Conservation (phyloP, 1,139 yeast species). For the Geotrichum reessii region DNA sequence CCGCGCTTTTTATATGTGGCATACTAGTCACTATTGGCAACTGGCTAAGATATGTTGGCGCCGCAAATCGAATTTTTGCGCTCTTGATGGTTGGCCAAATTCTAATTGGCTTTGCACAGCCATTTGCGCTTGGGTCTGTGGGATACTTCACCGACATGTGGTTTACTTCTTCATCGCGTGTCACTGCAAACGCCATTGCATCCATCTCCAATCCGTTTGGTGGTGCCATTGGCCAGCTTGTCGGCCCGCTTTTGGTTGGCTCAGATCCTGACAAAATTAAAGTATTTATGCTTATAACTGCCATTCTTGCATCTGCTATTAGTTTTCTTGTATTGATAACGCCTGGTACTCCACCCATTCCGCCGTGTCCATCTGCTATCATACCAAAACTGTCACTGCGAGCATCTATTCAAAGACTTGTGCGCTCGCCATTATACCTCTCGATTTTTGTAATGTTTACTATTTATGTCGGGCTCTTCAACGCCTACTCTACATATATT, state of each 20-base stretch:
- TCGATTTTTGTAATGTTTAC: slow-evolving; percentile 31
- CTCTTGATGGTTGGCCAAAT: slow-evolving; percentile 36
- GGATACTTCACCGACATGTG: slow-evolving; percentile 36
- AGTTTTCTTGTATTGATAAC: slow-evolving; percentile 25
- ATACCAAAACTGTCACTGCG: slow-evolving; percentile 27
- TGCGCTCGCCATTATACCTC: slow-evolving; percentile 23
- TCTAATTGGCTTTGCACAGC: slow-evolving; percentile 37
- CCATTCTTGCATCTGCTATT: slow-evolving; percentile 30
- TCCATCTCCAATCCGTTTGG: slow-evolving; percentile 38
- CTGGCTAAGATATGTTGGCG: slow-evolving; percentile 36
- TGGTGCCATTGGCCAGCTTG: slow-evolving; percentile 38
- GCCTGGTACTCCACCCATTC: slow-evolving; percentile 30
- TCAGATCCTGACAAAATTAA: slow-evolving; percentile 26
- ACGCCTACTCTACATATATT: slow-evolving; percentile 34
- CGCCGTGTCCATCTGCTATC: slow-evolving; percentile 35
- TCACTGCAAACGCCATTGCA: slow-evolving; percentile 37
- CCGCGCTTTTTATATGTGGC: slow-evolving; percentile 29
- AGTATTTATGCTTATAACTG: slow-evolving; percentile 30
- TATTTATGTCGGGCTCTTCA: slow-evolving; percentile 37
- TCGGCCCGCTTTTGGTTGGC: slow-evolving; percentile 35
- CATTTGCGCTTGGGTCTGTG: slow-evolving; percentile 35
- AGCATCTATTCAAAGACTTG: slow-evolving; percentile 26
- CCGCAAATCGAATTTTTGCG: slow-evolving; percentile 27
- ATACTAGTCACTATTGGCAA: slow-evolving; percentile 31
- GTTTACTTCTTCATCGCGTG: slow-evolving; percentile 35